Percentiles rank a stretch among this genome's conserved stretches.
phyloP scores from a whole-genome alignment of 345 rosid species.

The Clausena lansium region DNA sequence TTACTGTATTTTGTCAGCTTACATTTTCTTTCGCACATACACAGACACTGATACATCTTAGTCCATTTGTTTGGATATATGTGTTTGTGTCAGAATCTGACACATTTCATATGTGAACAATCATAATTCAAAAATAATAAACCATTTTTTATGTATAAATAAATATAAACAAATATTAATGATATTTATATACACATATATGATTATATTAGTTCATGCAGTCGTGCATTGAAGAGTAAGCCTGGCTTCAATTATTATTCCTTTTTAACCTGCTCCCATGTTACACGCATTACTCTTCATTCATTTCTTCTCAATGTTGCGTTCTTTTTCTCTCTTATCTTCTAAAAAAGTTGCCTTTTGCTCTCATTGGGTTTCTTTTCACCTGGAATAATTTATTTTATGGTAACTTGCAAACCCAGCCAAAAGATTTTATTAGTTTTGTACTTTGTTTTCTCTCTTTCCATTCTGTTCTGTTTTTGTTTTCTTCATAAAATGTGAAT shows the following conservation, averaged over 20 bases:
- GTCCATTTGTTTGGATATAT: constrained; percentile 18
- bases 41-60: background rate
- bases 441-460: background rate
- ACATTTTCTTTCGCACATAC: background rate
- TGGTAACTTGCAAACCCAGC: constrained; percentile 14
- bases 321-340: constrained; percentile 2
- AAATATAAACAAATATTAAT: too few relatives aligned
- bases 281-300: background rate
- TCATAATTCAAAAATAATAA: background rate
- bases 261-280: constrained; percentile 13
- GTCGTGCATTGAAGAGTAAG: constrained; percentile 15
- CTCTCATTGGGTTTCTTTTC: constrained; percentile 10
- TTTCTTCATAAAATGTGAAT: constrained; percentile 15
- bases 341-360: constrained; percentile 22
- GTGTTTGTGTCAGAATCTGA: constrained; percentile 22
- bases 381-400: background rate
- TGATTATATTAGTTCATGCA: constrained; percentile 9
- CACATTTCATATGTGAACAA: background rate
- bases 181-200: background rate
- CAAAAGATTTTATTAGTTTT: constrained; percentile 17
- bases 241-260: constrained; percentile 27
- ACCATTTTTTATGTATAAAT: background rate
- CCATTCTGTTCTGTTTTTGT: background rate
- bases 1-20: constrained; percentile 12
- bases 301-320: constrained; percentile 4